phyloP scores from a whole-genome alignment of 768 basidiomycete genomes.

The Hirschioporus abietinus region DNA sequence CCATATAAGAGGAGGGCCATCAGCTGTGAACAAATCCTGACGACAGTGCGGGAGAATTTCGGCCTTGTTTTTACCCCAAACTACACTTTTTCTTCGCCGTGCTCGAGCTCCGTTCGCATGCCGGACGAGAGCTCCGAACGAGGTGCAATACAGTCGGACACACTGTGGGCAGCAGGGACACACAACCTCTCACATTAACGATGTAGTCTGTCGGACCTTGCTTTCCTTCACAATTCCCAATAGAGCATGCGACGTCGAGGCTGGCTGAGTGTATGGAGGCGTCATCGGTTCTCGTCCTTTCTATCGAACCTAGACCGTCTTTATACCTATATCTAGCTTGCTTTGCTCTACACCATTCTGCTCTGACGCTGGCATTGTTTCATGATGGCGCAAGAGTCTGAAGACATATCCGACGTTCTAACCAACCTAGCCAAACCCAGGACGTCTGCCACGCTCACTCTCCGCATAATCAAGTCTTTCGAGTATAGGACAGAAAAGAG shows the following conservation, averaged over 20 bases:
- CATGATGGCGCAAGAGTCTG: constrained; percentile 7
- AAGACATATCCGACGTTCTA: constrained; percentile 37
- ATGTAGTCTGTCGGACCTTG: too few species aligned
- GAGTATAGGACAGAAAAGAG: constrained; percentile 85
- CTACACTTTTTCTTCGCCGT: neutral
- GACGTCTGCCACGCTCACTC: constrained; percentile 78
- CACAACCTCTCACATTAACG: too few species aligned
- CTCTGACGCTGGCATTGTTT: neutral
- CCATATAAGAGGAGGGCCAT: constrained; percentile 7
- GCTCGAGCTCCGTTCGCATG: too few species aligned
- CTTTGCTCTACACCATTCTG: too few species aligned
- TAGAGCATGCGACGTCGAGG: too few species aligned
- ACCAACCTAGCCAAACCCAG: constrained; percentile 64
- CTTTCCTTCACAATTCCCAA: too few species aligned
- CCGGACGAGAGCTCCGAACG: too few species aligned
- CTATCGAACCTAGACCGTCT: constrained; percentile 2
- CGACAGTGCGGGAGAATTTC: neutral
- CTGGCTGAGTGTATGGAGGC: neutral
- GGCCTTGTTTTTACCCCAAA: neutral
- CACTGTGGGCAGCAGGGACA: too few species aligned
- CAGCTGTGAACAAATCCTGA: constrained; percentile 3
- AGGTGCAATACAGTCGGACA: too few species aligned
- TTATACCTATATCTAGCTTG: neutral
- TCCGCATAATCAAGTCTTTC: constrained; percentile 94
- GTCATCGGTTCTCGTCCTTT: constrained; percentile 6